Conservation (phyloP, 2,329 filamentous ascomycete genomes). For the Talaromyces funiculosus region DNA sequence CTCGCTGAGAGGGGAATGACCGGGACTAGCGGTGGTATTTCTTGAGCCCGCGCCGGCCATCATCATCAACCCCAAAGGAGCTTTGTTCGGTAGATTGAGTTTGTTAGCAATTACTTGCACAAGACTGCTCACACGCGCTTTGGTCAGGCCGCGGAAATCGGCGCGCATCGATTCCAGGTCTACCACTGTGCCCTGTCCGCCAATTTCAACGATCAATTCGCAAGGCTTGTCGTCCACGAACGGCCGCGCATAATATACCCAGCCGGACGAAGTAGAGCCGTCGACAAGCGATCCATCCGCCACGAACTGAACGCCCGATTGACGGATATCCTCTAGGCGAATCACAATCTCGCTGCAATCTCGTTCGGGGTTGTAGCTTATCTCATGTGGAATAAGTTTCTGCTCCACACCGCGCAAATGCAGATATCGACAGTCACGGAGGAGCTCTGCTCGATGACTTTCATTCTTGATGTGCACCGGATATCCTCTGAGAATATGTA, state of each 20-base stretch:
- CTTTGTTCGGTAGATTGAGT: constrained; percentile 58
- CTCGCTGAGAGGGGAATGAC: constrained; percentile 64
- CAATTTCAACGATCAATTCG: constrained; percentile 76
- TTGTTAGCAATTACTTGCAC: constrained; percentile 79
- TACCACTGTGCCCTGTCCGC: constrained; percentile 58
- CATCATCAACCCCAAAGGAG: constrained; percentile 63
- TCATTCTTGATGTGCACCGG: constrained; percentile 70
- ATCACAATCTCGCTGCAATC: constrained; percentile 69
- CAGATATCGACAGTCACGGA: constrained; percentile 86
- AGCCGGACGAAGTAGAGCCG: constrained; percentile 36
- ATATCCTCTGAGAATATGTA: constrained; percentile 79
- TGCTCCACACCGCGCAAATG: constrained; percentile 90
- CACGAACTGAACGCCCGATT: constrained; percentile 69
- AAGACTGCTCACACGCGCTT: constrained; percentile 64
- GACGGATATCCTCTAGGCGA: constrained; percentile 78
- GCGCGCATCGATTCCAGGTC: constrained; percentile 53
- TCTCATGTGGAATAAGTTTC: constrained; percentile 69
- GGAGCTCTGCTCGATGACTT: constrained; percentile 67
- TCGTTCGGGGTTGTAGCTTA: constrained; percentile 67
- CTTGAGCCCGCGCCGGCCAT: constrained; percentile 53
- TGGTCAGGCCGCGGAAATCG: constrained; percentile 68
- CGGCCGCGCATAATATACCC: constrained; percentile 75
- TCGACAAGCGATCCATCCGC: constrained; percentile 39
- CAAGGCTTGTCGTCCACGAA: constrained; percentile 70
- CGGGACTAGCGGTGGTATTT: constrained; percentile 59